Conservation (phyloP, 495 filamentous ascomycete species). For the Trichoderma orchidacearum region DNA sequence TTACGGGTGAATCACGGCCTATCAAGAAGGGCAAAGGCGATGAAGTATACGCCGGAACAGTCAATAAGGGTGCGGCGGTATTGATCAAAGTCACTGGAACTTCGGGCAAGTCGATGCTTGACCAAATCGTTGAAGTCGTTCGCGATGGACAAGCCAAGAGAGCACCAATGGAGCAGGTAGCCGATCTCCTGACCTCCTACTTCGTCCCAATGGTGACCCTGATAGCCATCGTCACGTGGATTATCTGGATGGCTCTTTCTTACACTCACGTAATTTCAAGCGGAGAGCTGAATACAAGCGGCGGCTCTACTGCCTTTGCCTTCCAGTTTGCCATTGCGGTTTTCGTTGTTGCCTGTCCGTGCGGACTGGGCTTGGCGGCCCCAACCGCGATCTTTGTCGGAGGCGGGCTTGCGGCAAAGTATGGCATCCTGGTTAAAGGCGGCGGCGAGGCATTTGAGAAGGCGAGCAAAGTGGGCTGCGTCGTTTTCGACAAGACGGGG, state of each 20-base stretch:
- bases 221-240: slow-evolving; percentile 68
- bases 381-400: slow-evolving; percentile 92
- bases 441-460: slow-evolving; percentile 94
- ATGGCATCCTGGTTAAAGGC: slow-evolving; percentile 89
- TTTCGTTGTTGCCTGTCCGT: slow-evolving; percentile 91
- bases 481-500: slow-evolving; percentile 95
- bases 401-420: slow-evolving; percentile 69
- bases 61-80: slow-evolving; percentile 66
- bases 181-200: slow-evolving; percentile 71
- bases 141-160: slow-evolving; percentile 81
- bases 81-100: slow-evolving; percentile 55
- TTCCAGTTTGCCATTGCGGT: slow-evolving; percentile 89
- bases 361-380: slow-evolving; percentile 81
- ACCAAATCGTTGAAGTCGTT: slow-evolving; percentile 80
- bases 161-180: slow-evolving; percentile 76
- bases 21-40: slow-evolving; percentile 61
- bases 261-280: slow-evolving; percentile 49
- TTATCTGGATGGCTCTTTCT: slow-evolving; percentile 72
- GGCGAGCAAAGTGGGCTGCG: slow-evolving; percentile 69
- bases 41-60: slow-evolving; percentile 68
- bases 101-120: slow-evolving; percentile 74
- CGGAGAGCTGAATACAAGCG: slow-evolving; percentile 54
- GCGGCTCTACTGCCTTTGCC: slow-evolving; percentile 78
- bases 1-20: slow-evolving; percentile 77
- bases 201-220: slow-evolving; percentile 81